Evolutionary conservation across 2,329 filamentous ascomycete genomes (phyloP).

Genomic region (Annulohypoxylon truncatum): DNA sequence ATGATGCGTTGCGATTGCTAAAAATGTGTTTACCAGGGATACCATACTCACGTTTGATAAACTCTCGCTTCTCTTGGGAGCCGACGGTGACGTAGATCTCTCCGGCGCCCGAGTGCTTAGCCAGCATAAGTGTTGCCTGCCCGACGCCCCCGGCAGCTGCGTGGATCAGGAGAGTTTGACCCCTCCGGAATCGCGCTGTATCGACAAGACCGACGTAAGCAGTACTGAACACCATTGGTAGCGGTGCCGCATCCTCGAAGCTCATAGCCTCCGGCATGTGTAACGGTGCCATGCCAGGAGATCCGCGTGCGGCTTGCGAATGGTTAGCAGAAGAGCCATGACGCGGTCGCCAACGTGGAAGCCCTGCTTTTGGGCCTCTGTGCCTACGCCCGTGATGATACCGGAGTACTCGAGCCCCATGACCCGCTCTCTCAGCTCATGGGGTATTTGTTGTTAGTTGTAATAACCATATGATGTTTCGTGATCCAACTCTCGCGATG

Average conservation of each 20-base stretch:
- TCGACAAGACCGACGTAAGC: slow-evolving; percentile 24
- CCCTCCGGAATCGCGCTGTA: neutral
- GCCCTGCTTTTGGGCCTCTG: neutral
- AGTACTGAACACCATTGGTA: slow-evolving; percentile 19
- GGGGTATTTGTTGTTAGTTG: no score
- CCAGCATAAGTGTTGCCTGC: slow-evolving; percentile 32
- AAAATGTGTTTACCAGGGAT: slow-evolving; percentile 36
- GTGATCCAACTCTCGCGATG: no score
- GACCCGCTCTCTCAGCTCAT: neutral
- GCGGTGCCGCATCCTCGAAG: slow-evolving; percentile 26
- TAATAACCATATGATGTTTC: no score
- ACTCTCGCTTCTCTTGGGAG: slow-evolving; percentile 23
- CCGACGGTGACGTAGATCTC: slow-evolving; percentile 36
- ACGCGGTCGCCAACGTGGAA: slow-evolving; percentile 32
- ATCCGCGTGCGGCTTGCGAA: slow-evolving; percentile 11
- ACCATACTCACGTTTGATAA: slow-evolving; percentile 21
- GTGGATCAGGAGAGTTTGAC: slow-evolving; percentile 37
- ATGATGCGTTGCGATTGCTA: slow-evolving; percentile 31
- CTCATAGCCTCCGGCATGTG: slow-evolving; percentile 29
- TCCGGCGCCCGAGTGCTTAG: slow-evolving; percentile 18
- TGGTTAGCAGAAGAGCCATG: neutral
- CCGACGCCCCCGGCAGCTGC: slow-evolving; percentile 36
- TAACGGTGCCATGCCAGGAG: neutral
- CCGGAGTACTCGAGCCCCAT: neutral
- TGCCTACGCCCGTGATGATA: neutral